Evolutionary conservation across 1,139 yeast genomes (phyloP).

Genomic region (Zygoascus sp.): DNA sequence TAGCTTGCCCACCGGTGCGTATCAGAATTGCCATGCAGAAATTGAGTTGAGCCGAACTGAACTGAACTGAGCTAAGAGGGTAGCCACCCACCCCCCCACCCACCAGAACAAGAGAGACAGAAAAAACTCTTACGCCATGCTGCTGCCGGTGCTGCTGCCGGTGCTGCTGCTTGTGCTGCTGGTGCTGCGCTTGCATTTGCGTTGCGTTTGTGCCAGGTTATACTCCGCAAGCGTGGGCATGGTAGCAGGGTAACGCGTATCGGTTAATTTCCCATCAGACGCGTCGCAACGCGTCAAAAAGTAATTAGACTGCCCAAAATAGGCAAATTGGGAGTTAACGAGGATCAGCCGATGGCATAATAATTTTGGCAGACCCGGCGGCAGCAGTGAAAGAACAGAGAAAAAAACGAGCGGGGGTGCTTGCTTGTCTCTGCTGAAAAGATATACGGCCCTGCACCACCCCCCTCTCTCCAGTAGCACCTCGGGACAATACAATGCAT

Average conservation of each 20-base stretch:
- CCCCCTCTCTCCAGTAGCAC: too few species aligned
- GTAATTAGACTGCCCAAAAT: neutral
- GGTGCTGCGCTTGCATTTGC: neutral
- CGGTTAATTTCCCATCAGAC: neutral
- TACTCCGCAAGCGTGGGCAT: neutral
- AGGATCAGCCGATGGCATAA: conserved; percentile 3
- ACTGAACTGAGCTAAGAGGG: too few species aligned
- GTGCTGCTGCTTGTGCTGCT: neutral
- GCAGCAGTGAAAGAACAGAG: neutral
- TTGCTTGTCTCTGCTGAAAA: too few species aligned
- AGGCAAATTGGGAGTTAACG: neutral
- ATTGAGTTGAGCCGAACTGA: too few species aligned
- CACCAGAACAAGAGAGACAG: neutral
- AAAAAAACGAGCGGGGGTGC: too few species aligned
- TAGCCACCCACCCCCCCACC: too few species aligned
- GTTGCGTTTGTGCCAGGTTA: neutral
- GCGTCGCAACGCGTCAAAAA: conserved; percentile 1
- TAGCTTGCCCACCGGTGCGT: too few species aligned
- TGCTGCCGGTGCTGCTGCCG: neutral
- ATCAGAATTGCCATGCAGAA: too few species aligned
- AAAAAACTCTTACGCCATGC: neutral
- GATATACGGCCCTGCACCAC: too few species aligned
- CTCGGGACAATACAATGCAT: too few species aligned
- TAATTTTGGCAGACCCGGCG: too few species aligned
- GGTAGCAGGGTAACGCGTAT: neutral